Evolutionary conservation across 2,329 filamentous ascomycete genomes (phyloP).

Genomic region (Ploettnerulaceae sp.): DNA sequence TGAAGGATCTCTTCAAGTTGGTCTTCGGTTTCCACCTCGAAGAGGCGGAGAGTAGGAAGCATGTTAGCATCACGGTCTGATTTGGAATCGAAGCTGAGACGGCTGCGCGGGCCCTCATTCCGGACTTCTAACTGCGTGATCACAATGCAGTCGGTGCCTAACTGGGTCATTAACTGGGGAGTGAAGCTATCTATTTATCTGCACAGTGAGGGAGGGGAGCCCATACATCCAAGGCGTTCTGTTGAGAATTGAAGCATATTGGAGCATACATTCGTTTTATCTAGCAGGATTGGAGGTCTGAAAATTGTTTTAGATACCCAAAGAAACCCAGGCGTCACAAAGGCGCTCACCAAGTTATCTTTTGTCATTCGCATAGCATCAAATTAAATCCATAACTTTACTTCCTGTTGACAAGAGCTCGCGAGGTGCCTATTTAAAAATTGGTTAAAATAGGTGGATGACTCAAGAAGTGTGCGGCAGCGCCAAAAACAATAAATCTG

Average conservation of each 20-base stretch:
- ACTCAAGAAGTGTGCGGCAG: too few relatives aligned
- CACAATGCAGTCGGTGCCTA: neutral
- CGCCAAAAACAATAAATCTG: too few relatives aligned
- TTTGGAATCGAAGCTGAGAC: neutral
- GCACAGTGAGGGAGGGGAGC: neutral
- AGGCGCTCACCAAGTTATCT: slow-evolving; percentile 1
- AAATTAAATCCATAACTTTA: neutral
- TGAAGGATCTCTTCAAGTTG: slow-evolving; percentile 75
- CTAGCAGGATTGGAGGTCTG: slow-evolving; percentile 11
- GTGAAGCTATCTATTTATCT: neutral
- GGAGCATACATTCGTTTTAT: slow-evolving; percentile 15
- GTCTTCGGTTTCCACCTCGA: slow-evolving; percentile 83
- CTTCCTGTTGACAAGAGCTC: neutral
- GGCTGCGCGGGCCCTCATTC: neutral
- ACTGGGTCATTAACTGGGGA: too few relatives aligned
- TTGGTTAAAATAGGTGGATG: too few relatives aligned
- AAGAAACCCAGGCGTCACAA: slow-evolving; percentile 1
- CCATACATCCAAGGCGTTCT: slow-evolving; percentile 16
- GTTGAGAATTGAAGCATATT: slow-evolving; percentile 9
- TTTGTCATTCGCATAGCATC: neutral
- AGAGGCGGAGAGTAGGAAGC: slow-evolving; percentile 65
- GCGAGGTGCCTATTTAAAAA: too few relatives aligned
- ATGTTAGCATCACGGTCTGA: slow-evolving; percentile 55
- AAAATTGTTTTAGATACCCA: slow-evolving; percentile 23
- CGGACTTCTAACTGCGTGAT: neutral